Base-by-base conservation (phyloP, 768 basidiomycete genomes). In the Lactarius psammicola region DNA sequence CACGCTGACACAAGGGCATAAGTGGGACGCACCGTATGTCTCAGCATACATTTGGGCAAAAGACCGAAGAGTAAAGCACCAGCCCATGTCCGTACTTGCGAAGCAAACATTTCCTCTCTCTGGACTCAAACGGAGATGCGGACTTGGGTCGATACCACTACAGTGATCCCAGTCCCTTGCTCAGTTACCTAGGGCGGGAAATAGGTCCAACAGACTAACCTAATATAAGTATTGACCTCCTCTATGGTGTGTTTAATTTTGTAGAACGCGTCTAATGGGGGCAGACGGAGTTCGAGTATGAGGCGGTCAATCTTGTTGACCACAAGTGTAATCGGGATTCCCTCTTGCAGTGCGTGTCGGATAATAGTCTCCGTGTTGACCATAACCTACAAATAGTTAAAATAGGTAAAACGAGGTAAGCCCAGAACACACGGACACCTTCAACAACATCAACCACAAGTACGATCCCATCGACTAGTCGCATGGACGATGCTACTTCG, bases 221-320 rank as follows among this genome's bases (percentile, higher is more conserved):
- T 90, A 74, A 99, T 98, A 76, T 95, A 89, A 1, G 89, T 92
- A 76, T 99, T 99, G 60, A 99, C 88, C 76, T 99, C 97, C 75
- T 99, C 97, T 62, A 99, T 96, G 2, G 95, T 98, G 75, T 98
- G 96, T 76, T 94, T 96, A 70, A 99, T 94, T 82, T 99, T 99
- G 80, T 95, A 98, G 80, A 93, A 99, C 0, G 97, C 97, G 72
- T 99, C 97, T 49, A 88, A 80, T 62, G 97, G 97, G 73, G 95
- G 95, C 73, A 99, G 88, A 55, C 97, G 88, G 64, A 99, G 81
- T 78, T 99, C 97, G 62, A 99, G 86, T 68, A 98, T 98, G 59
- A 99, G 85, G 62, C 97, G 85, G 78, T 99, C 97, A 73, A 99
- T 88, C 82, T 99, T 99, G 82, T 99, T 99, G 69, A 99, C 85